These are phyloP conservation scores for Forsythia viridissima DNA, from an alignment of 257 asterid genomes.

Conservation along the genomic window DNA sequence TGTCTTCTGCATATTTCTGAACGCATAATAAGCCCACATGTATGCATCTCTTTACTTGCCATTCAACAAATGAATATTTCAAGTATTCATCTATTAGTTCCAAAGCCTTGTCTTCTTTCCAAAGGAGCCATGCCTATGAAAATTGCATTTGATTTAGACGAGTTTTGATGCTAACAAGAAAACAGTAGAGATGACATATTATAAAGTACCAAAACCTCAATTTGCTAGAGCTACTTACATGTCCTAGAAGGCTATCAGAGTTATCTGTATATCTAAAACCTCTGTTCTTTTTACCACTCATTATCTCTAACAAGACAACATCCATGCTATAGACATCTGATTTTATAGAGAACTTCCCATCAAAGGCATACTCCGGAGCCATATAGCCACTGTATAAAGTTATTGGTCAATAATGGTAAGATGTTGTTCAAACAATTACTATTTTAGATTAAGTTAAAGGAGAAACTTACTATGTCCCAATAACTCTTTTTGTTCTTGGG, in stretches of 20 bases:
- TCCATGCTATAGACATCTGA: constrained; percentile 51
- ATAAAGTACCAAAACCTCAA: background rate
- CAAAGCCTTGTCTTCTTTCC: constrained; percentile 26
- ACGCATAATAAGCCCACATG: constrained; percentile 46
- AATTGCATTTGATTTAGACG: background rate
- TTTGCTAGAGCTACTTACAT: constrained; percentile 24
- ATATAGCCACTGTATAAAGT: constrained; percentile 46
- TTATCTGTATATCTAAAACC: constrained; percentile 25
- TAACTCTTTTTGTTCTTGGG: constrained; percentile 34
- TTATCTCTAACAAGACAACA: constrained; percentile 45
- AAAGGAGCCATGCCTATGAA: constrained; percentile 44
- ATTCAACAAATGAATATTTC: constrained; percentile 13
- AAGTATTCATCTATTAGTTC: constrained; percentile 37
- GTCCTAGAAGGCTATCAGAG: constrained; percentile 39
- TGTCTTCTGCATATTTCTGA: constrained; percentile 28
- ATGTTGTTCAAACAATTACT: background rate
- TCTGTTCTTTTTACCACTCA: constrained; percentile 48
- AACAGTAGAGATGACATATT: background rate
- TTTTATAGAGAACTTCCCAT: constrained; percentile 44
- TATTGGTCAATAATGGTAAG: background rate
- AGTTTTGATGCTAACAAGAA: background rate
- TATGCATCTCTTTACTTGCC: constrained; percentile 39
- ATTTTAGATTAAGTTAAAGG: background rate
- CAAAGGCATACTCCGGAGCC: constrained; percentile 54
- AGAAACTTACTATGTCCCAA: constrained; percentile 39